phyloP scores from a whole-genome alignment of 768 basidiomycete species.

The Boletellus ananas region DNA sequence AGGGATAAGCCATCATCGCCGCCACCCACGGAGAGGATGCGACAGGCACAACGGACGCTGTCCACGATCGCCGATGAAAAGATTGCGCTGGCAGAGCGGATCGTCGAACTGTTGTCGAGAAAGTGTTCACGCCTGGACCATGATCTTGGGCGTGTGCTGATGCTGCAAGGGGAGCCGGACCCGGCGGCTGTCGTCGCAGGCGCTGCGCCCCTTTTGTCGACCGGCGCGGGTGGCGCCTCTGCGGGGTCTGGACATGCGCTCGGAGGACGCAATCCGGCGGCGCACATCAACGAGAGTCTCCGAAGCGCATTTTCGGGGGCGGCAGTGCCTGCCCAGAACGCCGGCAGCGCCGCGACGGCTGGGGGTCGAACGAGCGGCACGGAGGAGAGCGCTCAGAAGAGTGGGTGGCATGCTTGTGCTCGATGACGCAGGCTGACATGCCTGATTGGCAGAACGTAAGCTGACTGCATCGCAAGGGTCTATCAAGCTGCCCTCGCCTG shows the following conservation, averaged over 20 bases:
- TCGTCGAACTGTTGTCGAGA: constrained; percentile 42
- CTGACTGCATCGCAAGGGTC: constrained; percentile 27
- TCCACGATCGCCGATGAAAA: constrained; percentile 41
- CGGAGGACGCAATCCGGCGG: constrained; percentile 36
- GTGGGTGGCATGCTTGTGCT: constrained; percentile 13
- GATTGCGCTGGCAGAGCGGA: constrained; percentile 39
- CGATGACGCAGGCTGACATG: neutral
- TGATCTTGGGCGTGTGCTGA: constrained; percentile 42
- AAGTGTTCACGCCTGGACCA: constrained; percentile 46
- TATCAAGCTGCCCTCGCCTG: constrained; percentile 35
- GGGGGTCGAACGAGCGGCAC: constrained; percentile 15
- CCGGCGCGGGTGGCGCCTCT: constrained; percentile 7
- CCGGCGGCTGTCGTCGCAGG: constrained; percentile 32
- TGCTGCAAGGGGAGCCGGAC: constrained; percentile 42
- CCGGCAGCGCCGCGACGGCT: neutral
- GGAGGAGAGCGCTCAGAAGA: constrained; percentile 30
- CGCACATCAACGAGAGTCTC: constrained; percentile 39
- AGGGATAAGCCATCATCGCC: constrained; percentile 33
- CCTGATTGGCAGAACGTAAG: constrained; percentile 26
- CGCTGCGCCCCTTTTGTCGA: constrained; percentile 21
- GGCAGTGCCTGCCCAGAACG: constrained; percentile 19
- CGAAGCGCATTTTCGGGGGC: constrained; percentile 34
- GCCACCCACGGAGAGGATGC: constrained; percentile 30
- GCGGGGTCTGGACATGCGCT: constrained; percentile 28
- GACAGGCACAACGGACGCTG: constrained; percentile 26